Conservation (phyloP, 768 basidiomycete species). For the Podaxis sp. region DNA sequence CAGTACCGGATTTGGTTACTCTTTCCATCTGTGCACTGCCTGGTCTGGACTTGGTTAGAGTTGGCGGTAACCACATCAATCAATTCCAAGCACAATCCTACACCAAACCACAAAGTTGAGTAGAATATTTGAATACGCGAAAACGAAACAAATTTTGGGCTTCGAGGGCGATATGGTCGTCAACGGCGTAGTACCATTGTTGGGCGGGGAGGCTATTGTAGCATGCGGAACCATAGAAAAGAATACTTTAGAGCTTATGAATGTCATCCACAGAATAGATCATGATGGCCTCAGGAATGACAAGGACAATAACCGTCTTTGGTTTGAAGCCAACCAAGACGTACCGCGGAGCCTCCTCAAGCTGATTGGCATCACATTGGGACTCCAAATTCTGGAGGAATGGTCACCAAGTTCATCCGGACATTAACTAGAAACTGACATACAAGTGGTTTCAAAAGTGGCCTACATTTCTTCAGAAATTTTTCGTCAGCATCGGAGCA, state of each 20-base stretch:
- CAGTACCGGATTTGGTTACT: constrained; percentile 28
- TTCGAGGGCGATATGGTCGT: constrained; percentile 28
- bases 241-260: not conserved
- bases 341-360: not conserved
- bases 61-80: constrained; percentile 27
- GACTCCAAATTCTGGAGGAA: not conserved
- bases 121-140: not conserved
- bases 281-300: not conserved
- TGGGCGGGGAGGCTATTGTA: constrained; percentile 31
- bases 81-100: constrained; percentile 30
- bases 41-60: constrained; percentile 28
- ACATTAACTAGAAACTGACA: not conserved
- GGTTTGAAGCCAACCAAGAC: not conserved
- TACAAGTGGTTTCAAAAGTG: not conserved
- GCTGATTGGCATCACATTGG: not conserved
- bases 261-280: not conserved
- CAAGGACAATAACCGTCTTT: not conserved
- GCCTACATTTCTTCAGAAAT: not conserved
- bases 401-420: not conserved
- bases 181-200: constrained; percentile 29
- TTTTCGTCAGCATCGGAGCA: not conserved
- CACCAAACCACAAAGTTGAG: no score
- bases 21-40: constrained; percentile 29
- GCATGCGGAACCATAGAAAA: constrained; percentile 15
- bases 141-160: constrained; percentile 19